Evolutionary conservation across 331 rosid genomes (phyloP), one percentile per base, ranked within the genome.

Genomic region (Arachis monticola): DNA sequence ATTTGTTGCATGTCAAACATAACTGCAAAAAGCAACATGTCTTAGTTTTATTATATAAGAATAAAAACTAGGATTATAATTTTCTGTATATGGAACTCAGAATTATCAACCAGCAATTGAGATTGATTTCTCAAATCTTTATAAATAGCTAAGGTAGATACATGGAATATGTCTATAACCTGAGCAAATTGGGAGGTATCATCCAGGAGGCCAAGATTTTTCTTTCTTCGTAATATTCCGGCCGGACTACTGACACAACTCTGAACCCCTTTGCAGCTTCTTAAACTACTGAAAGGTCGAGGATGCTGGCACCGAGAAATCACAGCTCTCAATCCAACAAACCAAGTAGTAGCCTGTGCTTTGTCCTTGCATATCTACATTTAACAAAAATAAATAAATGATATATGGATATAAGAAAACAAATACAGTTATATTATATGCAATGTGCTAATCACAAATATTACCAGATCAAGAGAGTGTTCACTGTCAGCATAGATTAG

Each of bases 171-270:
- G 52, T 74, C 51, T 44, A 76, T 77, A 88, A 92, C 96, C 97
- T 92, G 90, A 8, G 87, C 67, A 77, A 83, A 78, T 62, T 86
- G 88, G 60, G 74, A 31, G 46, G 72, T 67, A 17, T 86, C 91
- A 12, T 92, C 91, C 14, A 85, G 72, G 80, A 90, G 88, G 77
- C 96, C 98, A 12, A 92, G 91, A 77, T 87, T 86, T 81, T 86
- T 72, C 84, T 88, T 92, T 87, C 98, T 85, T 47, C 96, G 69
- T 2, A 90, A 72, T 62, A 90, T 79, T 40, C 98, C 98, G 48
- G 95, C 91, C 0, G 98, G 96, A 79, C 98, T 92, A 73, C 81
- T 92, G 30, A 81, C 86, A 88, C 98, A 92, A 79, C 95, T 88
- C 75, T 88, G 91, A 64, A 82, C 87, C 60, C 85, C 95, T 76